Percentiles rank a stretch among this genome's conserved stretches.
Evolutionary conservation across 345 rosid species (phyloP).

Genomic region (Mallotus nudiflorus): DNA sequence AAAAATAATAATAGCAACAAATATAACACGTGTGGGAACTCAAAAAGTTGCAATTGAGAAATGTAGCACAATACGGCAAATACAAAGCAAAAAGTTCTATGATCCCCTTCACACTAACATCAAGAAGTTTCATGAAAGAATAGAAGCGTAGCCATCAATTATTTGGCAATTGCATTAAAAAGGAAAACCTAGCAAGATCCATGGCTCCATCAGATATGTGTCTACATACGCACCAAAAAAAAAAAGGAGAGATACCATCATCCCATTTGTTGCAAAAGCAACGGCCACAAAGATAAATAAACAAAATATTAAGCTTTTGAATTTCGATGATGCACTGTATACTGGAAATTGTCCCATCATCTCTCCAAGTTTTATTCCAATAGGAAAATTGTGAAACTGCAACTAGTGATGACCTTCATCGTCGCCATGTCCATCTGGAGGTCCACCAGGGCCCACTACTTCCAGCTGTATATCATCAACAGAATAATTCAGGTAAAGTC

Average conservation of each 20-base stretch:
- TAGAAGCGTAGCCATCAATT: slow-evolving; percentile 36
- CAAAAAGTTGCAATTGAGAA: background rate
- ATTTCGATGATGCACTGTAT: slow-evolving; percentile 30
- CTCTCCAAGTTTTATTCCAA: slow-evolving; percentile 28
- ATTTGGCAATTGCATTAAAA: slow-evolving; percentile 39
- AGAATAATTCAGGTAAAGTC: slow-evolving; percentile 17
- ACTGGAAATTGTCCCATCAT: slow-evolving; percentile 41
- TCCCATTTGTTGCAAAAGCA: slow-evolving; percentile 33
- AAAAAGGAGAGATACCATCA: slow-evolving; percentile 8
- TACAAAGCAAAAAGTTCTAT: slow-evolving; percentile 9
- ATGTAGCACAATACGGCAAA: background rate
- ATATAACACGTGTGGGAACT: background rate
- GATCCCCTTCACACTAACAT: slow-evolving; percentile 22
- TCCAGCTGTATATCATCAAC: slow-evolving; percentile 56
- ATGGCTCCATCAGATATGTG: slow-evolving; percentile 25
- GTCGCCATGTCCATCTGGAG: slow-evolving; percentile 76
- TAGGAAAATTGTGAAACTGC: slow-evolving; percentile 12
- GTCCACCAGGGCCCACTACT: slow-evolving; percentile 91
- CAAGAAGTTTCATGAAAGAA: slow-evolving; percentile 38
- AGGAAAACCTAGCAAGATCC: slow-evolving; percentile 30
- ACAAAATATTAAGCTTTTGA: slow-evolving; percentile 23
- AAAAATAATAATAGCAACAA: background rate
- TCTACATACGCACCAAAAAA: slow-evolving; percentile 27
- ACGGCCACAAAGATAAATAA: slow-evolving; percentile 29
- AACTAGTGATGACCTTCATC: slow-evolving; percentile 40